Conservation (phyloP, 495 filamentous ascomycete species). For the Gamarada debralockiae region DNA sequence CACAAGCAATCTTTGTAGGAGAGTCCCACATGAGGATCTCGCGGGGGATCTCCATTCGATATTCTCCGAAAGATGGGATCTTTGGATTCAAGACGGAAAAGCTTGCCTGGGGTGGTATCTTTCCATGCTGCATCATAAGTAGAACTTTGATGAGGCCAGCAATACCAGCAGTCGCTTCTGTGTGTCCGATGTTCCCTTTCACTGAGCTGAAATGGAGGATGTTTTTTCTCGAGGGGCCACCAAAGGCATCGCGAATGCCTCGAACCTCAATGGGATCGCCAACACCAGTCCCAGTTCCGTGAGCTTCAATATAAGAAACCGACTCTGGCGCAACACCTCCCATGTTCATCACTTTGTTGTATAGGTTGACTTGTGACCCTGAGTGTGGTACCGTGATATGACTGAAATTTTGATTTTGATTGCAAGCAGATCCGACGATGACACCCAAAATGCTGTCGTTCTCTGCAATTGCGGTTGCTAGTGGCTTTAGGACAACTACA, state of each 20-base stretch:
- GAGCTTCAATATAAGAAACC: constrained; percentile 34
- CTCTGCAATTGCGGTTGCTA: constrained; percentile 51
- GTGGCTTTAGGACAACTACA: constrained; percentile 54
- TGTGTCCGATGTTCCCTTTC: constrained; percentile 85
- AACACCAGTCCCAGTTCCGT: constrained; percentile 54
- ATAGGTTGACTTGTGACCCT: constrained; percentile 50
- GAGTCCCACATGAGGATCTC: constrained; percentile 30
- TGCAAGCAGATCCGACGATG: constrained; percentile 52
- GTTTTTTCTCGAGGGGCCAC: constrained; percentile 14
- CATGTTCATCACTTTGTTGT: constrained; percentile 40
- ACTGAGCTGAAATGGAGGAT: constrained; percentile 77
- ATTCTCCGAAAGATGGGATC: constrained; percentile 26
- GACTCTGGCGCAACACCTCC: constrained; percentile 39
- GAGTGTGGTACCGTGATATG: constrained; percentile 57
- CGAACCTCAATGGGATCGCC: constrained; percentile 60
- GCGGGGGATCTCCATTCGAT: constrained; percentile 37
- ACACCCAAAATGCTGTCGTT: constrained; percentile 57
- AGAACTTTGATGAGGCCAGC: constrained; percentile 70
- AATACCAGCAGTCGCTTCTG: constrained; percentile 80
- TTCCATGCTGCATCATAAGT: constrained; percentile 72
- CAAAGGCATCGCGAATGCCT: constrained; percentile 50
- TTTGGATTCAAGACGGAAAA: constrained; percentile 59
- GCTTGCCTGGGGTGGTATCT: constrained; percentile 79
- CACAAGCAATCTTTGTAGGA: constrained; percentile 32
- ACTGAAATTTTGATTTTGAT: constrained; percentile 55